Evolutionary conservation across 2,329 filamentous ascomycete genomes (phyloP).

Genomic region (Clarireedia hainanense): DNA sequence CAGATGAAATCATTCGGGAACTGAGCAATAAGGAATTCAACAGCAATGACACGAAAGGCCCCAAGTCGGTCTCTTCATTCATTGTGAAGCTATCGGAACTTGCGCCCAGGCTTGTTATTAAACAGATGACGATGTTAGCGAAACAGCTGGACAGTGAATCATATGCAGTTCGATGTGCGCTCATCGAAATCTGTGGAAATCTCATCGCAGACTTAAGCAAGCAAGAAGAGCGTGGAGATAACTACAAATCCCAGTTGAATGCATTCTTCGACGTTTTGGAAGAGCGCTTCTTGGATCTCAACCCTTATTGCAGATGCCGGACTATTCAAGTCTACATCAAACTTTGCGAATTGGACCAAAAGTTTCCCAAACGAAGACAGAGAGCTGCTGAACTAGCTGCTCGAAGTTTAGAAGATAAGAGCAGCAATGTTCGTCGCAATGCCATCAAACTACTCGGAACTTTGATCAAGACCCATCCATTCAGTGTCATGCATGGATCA

Average conservation of each 20-base stretch:
- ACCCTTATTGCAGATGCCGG: constrained; percentile 89
- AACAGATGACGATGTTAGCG: constrained; percentile 91
- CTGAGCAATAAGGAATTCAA: constrained; percentile 98
- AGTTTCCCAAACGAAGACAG: constrained; percentile 88
- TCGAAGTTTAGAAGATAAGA: constrained; percentile 91
- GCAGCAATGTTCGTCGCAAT: constrained; percentile 91
- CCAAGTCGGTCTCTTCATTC: constrained; percentile 93
- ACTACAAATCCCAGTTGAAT: constrained; percentile 89
- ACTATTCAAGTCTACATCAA: constrained; percentile 89
- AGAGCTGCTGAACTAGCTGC: constrained; percentile 80
- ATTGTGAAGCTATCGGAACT: constrained; percentile 90
- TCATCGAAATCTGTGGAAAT: constrained; percentile 97
- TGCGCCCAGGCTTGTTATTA: constrained; percentile 84
- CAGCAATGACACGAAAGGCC: constrained; percentile 87
- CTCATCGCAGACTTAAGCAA: constrained; percentile 85
- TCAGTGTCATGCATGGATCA: constrained; percentile 83
- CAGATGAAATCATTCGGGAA: constrained; percentile 88
- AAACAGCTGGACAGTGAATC: constrained; percentile 97
- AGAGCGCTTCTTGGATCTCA: constrained; percentile 91
- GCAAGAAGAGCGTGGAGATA: constrained; percentile 84
- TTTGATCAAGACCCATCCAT: constrained; percentile 89
- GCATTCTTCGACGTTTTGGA: constrained; percentile 96
- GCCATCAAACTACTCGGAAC: constrained; percentile 87
- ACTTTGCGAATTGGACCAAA: constrained; percentile 89
- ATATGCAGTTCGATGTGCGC: constrained; percentile 83